These are phyloP conservation scores for Quercus tomentella DNA, from an alignment of 331 rosid species.

Conservation along the genomic window DNA sequence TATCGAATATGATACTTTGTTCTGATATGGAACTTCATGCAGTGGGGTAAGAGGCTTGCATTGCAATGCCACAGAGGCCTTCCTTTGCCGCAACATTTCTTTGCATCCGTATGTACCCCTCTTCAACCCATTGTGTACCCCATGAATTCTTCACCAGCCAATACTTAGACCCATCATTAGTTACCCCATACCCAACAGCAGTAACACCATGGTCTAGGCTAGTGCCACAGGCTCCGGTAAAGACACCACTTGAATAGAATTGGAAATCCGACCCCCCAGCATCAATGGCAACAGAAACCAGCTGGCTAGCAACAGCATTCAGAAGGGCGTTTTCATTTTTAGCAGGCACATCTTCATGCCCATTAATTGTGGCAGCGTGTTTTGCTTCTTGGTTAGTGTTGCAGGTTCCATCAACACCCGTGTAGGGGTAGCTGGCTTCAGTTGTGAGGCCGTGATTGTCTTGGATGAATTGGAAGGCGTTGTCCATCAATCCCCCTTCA, in stretches of 20 bases:
- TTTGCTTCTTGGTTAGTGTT: constrained; percentile 22
- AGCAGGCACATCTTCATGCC: constrained; percentile 40
- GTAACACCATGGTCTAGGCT: constrained; percentile 49
- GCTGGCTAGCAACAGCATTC: constrained; percentile 47
- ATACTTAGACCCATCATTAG: constrained; percentile 25
- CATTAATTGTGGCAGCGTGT: constrained; percentile 34
- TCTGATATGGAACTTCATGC: background rate
- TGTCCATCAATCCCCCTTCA: constrained; percentile 46
- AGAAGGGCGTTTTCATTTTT: constrained; percentile 38
- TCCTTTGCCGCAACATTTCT: constrained; percentile 29
- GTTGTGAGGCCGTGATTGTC: constrained; percentile 37
- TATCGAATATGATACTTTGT: too few species aligned
- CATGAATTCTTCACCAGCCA: constrained; percentile 63
- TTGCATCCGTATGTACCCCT: constrained; percentile 51
- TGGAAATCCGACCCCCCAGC: constrained; percentile 41
- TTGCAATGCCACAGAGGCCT: constrained; percentile 50
- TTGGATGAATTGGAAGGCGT: constrained; percentile 45
- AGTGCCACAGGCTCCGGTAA: constrained; percentile 48
- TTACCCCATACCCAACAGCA: constrained; percentile 36
- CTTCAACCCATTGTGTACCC: constrained; percentile 51
- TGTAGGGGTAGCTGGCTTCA: constrained; percentile 37
- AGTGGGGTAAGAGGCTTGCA: constrained; percentile 26
- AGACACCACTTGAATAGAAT: constrained; percentile 38
- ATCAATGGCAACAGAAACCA: constrained; percentile 56
- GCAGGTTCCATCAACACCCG: constrained; percentile 37